phyloP scores from a whole-genome alignment of 2,329 filamentous ascomycete genomes.

The Karstenula rhodostoma region DNA sequence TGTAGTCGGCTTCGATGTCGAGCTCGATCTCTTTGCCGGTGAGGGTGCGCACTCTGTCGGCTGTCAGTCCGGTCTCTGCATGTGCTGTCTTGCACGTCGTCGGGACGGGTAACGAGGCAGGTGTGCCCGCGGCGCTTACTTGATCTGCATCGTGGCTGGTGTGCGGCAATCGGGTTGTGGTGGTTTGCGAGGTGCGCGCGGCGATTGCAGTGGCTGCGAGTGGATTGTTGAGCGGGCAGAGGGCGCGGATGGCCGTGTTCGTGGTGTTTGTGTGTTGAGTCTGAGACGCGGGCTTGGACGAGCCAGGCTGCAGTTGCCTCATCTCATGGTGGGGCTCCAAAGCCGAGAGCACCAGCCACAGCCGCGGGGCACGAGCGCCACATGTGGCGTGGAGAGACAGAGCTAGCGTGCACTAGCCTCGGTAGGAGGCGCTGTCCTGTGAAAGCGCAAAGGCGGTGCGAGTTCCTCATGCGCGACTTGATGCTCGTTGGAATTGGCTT shows the following conservation, averaged over 20 bases:
- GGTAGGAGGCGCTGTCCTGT: background rate
- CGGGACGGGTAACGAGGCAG: background rate
- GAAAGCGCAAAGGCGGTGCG: background rate
- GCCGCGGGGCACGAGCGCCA: constrained; percentile 23
- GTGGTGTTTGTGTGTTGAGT: constrained; percentile 15
- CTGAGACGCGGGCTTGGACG: background rate
- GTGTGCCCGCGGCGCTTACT: constrained; percentile 30
- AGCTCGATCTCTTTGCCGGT: constrained; percentile 99
- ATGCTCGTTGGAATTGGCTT: background rate
- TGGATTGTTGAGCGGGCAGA: no score
- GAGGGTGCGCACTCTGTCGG: constrained; percentile 87
- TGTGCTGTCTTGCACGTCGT: background rate
- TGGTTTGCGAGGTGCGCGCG: background rate
- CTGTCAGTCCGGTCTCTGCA: constrained; percentile 19
- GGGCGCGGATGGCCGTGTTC: background rate
- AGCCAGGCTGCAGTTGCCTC: constrained; percentile 25
- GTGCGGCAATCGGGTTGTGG: background rate
- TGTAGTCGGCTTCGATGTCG: constrained; percentile 93
- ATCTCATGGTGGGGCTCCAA: constrained; percentile 25
- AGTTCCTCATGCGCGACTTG: background rate
- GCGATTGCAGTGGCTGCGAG: no score
- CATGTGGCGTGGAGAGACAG: constrained; percentile 6
- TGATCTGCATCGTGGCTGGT: constrained; percentile 43
- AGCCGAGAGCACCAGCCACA: constrained; percentile 5
- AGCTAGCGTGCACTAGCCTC: background rate